These are phyloP conservation scores for Reutealis trisperma DNA, from an alignment of 345 rosid genomes.

Conservation along the genomic window DNA sequence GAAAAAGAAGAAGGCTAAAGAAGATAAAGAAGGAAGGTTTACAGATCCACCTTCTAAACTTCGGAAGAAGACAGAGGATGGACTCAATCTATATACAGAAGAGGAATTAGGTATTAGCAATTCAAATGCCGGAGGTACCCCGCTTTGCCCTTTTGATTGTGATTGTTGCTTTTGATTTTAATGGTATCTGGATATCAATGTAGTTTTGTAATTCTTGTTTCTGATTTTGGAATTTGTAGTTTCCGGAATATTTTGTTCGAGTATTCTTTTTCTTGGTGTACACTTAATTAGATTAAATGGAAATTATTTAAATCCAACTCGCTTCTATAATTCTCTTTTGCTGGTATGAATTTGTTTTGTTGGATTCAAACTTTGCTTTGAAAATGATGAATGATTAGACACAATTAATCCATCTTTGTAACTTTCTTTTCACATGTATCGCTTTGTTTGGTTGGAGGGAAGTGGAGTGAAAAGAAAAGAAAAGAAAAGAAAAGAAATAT, in stretches of 20 bases:
- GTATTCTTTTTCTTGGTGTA: background rate
- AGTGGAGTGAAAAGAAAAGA: too few relatives aligned
- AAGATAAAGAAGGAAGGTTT: constrained; percentile 14
- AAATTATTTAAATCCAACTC: background rate
- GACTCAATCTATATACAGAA: constrained; percentile 53
- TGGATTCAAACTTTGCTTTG: too few relatives aligned
- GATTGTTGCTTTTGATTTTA: constrained; percentile 63
- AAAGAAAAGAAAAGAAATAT: too few relatives aligned
- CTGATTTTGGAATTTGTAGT: background rate
- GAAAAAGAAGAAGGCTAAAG: constrained; percentile 13
- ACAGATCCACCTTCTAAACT: constrained; percentile 25
- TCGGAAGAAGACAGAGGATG: constrained; percentile 55
- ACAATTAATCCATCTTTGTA: background rate
- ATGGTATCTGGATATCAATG: background rate
- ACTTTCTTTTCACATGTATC: too few relatives aligned
- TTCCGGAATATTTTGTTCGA: background rate
- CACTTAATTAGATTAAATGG: background rate
- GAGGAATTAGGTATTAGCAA: constrained; percentile 66
- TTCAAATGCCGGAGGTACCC: constrained; percentile 55
- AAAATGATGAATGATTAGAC: background rate
- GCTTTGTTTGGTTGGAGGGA: too few relatives aligned
- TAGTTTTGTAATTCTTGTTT: background rate
- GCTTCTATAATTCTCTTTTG: background rate
- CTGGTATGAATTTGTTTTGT: background rate
- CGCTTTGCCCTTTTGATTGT: constrained; percentile 86